Evolutionary conservation across 257 asterid species (phyloP), one percentile per base, ranked within the genome.

Genomic region (Nicotiana paniculata): DNA sequence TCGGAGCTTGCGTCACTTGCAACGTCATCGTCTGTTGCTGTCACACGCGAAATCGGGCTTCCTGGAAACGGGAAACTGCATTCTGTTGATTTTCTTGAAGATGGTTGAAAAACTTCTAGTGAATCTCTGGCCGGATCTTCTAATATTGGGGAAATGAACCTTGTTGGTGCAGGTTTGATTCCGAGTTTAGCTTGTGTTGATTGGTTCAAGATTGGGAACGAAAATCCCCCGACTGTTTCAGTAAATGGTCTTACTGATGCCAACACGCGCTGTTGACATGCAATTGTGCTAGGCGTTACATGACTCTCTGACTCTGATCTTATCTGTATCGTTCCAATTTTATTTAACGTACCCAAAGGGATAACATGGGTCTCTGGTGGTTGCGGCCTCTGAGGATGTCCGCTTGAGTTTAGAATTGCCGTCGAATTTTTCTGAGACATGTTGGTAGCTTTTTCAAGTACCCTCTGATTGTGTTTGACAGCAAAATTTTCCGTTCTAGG

Each of bases 1-100:
- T 95, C 98, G 0, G 98, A 95, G 75, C 98, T 95, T 5, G 98
- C 97, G 9, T 95, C 98, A 79, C 97, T 93, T 0, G 77, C 90
- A 0, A 81, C 86, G 30, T 95, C 98, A 32, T 95, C 98, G 0
- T 95, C 97, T 12, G 80, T 21, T 18, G 86, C 87, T 9, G 82
- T 59, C 17, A 74, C 63, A 16, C 90, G 89, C 6, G 90, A 86
- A 15, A 82, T 84, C 2, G 96, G 95, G 21, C 92, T 91, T 2
- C 91, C 97, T 0, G 87, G 86, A 6, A 84, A 81, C 39, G 77
- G 83, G 75, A 83, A 87, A 21, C 57, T 81, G 12, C 77, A 24
- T 33, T 87, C 91, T 63, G 81, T 59, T 5, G 85, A n/a, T 24
- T 85, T 85, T 64, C 91, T 55, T 1, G 83, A 63, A 16, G 86